Conservation (phyloP, 108 stramenopile species). For the Epithemia pelagica region DNA sequence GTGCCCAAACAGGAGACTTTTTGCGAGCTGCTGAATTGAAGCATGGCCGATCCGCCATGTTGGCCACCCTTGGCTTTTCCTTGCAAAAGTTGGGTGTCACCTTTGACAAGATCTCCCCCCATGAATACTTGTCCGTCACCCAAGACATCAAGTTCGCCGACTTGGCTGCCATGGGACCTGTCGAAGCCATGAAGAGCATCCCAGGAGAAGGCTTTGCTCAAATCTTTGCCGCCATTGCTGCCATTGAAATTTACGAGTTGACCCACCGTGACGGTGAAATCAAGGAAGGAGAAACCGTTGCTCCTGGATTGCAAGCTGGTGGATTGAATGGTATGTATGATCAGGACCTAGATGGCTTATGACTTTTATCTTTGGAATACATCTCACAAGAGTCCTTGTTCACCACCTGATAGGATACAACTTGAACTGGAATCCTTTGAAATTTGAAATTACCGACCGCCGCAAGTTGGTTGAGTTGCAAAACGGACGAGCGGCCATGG, state of each 20-base stretch:
- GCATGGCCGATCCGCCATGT: constrained; percentile 65
- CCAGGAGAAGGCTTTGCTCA: constrained; percentile 46
- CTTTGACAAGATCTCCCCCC: constrained; percentile 51
- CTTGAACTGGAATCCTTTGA: constrained; percentile 53
- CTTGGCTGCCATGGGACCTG: constrained; percentile 51
- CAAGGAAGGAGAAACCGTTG: constrained; percentile 32
- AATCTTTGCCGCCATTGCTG: constrained; percentile 51
- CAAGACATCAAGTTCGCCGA: constrained; percentile 53
- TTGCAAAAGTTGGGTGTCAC: constrained; percentile 58
- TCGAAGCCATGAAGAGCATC: constrained; percentile 46
- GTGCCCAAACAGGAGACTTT: constrained; percentile 44
- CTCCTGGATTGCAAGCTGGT: constrained; percentile 50
- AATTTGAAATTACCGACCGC: constrained; percentile 37
- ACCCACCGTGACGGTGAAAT: constrained; percentile 52
- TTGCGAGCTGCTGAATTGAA: constrained; percentile 62
- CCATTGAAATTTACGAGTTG: constrained; percentile 53
- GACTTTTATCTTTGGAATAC: too few relatives aligned
- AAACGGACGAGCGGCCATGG: constrained; percentile 68
- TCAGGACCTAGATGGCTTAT: not conserved
- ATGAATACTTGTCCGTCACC: constrained; percentile 46
- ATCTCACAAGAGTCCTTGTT: too few relatives aligned
- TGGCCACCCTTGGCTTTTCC: constrained; percentile 50
- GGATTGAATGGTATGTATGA: constrained; percentile 32
- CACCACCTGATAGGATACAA: constrained; percentile 17
- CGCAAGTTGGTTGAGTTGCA: constrained; percentile 44